Conservation (phyloP, 331 rosid genomes). For the Rosa hybrid region DNA sequence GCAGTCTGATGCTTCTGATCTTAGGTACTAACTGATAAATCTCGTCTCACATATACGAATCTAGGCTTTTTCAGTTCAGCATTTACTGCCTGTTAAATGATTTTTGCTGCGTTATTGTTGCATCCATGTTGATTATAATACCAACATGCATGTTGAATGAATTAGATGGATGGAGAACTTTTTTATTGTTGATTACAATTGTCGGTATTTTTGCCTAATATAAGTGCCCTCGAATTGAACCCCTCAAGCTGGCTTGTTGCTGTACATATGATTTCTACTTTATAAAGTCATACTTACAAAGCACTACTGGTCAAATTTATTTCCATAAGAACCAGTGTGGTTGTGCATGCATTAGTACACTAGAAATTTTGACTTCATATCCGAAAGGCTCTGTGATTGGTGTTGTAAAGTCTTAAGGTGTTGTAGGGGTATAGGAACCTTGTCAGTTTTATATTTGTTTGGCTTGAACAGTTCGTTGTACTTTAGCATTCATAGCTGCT, state of each 20-base stretch:
- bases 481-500: too few species aligned
- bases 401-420: not conserved
- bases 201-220: not conserved
- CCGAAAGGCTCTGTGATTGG: not conserved
- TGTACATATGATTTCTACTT: not conserved
- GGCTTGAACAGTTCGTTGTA: too few species aligned
- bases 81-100: not conserved
- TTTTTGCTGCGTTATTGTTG: not conserved
- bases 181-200: not conserved
- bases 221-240: not conserved
- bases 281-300: not conserved
- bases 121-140: not conserved
- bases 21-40: constrained; percentile 59
- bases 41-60: not conserved
- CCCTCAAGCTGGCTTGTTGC: not conserved
- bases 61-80: not conserved
- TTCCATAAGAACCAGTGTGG: too few species aligned
- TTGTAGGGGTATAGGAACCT: not conserved
- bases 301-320: not conserved
- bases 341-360: not conserved
- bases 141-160: not conserved
- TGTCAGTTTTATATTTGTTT: not conserved
- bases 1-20: constrained; percentile 81
- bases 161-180: not conserved
- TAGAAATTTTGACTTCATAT: not conserved